A percentile compares a stretch with the other conserved stretches of the same genome.
Conservation (phyloP, 345 rosid genomes). For the Moricandia moricandioides region DNA sequence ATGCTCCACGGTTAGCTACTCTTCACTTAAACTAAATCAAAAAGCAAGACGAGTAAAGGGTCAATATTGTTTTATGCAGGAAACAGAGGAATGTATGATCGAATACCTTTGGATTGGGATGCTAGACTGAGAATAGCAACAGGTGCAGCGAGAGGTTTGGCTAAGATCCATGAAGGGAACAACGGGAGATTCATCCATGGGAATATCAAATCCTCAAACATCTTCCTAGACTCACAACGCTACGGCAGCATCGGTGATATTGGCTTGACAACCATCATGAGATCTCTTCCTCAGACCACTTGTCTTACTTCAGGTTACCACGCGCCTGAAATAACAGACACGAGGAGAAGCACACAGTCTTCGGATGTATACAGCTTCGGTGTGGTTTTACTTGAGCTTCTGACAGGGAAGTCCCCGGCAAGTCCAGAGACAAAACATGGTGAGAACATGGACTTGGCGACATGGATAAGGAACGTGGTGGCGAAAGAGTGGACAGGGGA, state of each 20-base stretch:
- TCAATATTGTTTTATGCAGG: neutral
- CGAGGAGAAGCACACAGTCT: conserved; percentile 70
- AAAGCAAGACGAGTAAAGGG: neutral
- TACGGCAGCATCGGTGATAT: conserved; percentile 68
- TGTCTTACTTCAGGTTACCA: conserved; percentile 71
- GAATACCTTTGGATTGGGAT: conserved; percentile 67
- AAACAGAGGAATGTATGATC: conserved; percentile 44
- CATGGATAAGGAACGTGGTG: conserved; percentile 70
- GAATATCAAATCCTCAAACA: conserved; percentile 80
- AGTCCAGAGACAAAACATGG: conserved; percentile 43
- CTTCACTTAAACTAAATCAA: neutral
- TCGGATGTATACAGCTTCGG: conserved; percentile 95
- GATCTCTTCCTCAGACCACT: conserved; percentile 58
- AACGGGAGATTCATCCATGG: conserved; percentile 67
- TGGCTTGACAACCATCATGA: conserved; percentile 66
- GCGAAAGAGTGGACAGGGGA: conserved; percentile 77
- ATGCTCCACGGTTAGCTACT: conserved; percentile 65
- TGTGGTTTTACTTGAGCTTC: conserved; percentile 77
- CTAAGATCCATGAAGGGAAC: conserved; percentile 61
- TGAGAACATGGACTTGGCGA: conserved; percentile 52
- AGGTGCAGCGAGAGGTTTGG: conserved; percentile 77
- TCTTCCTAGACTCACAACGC: conserved; percentile 57
- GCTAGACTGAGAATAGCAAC: conserved; percentile 60
- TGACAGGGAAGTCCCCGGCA: conserved; percentile 86
- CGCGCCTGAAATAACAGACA: conserved; percentile 92